These are phyloP conservation scores for Aspergillus mulundensis DNA, from an alignment of 495 filamentous ascomycete species.

Conservation along the genomic window DNA sequence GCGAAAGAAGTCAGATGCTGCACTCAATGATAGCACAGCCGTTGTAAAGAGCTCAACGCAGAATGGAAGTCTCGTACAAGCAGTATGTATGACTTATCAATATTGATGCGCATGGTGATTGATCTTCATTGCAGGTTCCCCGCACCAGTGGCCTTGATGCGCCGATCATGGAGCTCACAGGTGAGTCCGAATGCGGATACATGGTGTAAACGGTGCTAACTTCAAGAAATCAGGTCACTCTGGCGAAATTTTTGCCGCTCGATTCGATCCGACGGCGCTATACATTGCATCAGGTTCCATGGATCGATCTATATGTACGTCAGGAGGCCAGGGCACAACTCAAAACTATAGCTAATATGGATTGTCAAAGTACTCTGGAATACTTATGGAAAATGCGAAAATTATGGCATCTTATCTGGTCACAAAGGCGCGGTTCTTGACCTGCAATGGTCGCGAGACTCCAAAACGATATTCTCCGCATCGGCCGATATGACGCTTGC, in stretches of 20 bases:
- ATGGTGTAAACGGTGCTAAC: constrained; percentile 10
- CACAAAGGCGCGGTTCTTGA: constrained; percentile 90
- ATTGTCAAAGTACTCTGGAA: constrained; percentile 74
- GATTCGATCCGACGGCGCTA: constrained; percentile 83
- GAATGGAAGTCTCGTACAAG: constrained; percentile 75
- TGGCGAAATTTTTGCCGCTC: constrained; percentile 84
- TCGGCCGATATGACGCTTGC: constrained; percentile 89
- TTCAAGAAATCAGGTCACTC: constrained; percentile 48
- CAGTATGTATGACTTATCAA: constrained; percentile 53
- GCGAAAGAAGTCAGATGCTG: constrained; percentile 67
- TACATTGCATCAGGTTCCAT: constrained; percentile 92
- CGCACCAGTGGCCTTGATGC: constrained; percentile 84
- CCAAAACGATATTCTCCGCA: constrained; percentile 83
- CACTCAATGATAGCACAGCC: constrained; percentile 60
- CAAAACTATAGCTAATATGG: constrained; percentile 5
- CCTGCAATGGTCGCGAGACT: constrained; percentile 95
- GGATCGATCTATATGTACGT: constrained; percentile 84
- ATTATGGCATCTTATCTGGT: constrained; percentile 81
- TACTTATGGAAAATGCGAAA: constrained; percentile 86
- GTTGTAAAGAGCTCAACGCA: constrained; percentile 62
- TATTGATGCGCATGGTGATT: constrained; percentile 4
- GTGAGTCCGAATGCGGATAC: constrained; percentile 37
- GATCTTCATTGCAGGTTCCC: constrained; percentile 54
- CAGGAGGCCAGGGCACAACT: not conserved
- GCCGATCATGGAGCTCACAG: constrained; percentile 90